Evolutionary conservation across 257 asterid genomes (phyloP).

Genomic region (Schizonepeta tenuifolia): DNA sequence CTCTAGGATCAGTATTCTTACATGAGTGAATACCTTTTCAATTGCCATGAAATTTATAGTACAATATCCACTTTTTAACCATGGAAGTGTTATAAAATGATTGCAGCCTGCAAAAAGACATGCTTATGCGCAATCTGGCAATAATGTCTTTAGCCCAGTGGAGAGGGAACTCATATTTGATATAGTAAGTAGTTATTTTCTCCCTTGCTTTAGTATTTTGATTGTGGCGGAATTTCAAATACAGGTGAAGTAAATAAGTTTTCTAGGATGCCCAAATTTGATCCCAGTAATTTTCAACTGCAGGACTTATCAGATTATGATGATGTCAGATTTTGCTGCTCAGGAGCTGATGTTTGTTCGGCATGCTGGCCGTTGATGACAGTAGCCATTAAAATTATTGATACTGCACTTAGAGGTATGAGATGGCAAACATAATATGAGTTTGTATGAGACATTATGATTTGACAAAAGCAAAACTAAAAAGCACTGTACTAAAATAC

Average conservation of each 20-base stretch:
- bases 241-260: conserved; percentile 13
- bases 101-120: conserved; percentile 89
- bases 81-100: conserved; percentile 24
- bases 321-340: conserved; percentile 95
- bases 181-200: conserved; percentile 60
- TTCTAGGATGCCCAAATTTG: conserved; percentile 22
- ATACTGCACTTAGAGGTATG: conserved; percentile 90
- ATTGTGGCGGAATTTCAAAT: background rate
- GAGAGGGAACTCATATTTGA: conserved; percentile 92
- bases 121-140: conserved; percentile 87
- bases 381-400: conserved; percentile 84
- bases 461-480: background rate
- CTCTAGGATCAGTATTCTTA: conserved; percentile 12
- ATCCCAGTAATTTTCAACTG: conserved; percentile 9
- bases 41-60: conserved; percentile 8
- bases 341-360: conserved; percentile 92
- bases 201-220: conserved; percentile 8
- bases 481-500: conserved; percentile 8
- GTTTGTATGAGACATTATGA: conserved; percentile 16
- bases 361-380: conserved; percentile 98
- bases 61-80: conserved; percentile 20
- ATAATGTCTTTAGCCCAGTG: conserved; percentile 71
- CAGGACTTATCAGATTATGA: conserved; percentile 97
- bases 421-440: background rate
- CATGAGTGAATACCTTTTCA: background rate